Conservation (phyloP, 257 asterid species). For the Solanum lycopersicoides region DNA sequence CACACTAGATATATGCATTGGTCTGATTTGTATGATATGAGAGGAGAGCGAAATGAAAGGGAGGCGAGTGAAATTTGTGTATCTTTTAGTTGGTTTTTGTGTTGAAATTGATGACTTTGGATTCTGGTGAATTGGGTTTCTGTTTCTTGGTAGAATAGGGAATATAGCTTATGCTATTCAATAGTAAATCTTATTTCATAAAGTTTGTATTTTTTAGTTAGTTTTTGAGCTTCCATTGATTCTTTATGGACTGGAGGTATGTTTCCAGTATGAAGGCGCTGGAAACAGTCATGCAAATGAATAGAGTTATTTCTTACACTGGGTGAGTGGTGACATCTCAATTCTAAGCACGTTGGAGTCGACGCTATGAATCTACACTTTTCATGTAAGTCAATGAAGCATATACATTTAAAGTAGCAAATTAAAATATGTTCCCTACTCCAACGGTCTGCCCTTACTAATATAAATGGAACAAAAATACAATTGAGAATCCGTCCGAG, state of each 20-base stretch:
- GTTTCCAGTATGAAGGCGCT: no score
- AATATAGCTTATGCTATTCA: not conserved
- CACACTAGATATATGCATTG: no score
- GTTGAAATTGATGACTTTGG: not conserved
- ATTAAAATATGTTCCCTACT: not conserved
- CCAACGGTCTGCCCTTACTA: not conserved
- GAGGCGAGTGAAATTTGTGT: not conserved
- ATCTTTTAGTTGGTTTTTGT: not conserved
- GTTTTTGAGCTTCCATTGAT: no score
- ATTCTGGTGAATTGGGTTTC: no score
- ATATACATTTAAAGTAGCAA: no score
- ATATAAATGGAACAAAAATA: not conserved
- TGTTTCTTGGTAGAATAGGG: not conserved
- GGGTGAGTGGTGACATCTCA: not conserved
- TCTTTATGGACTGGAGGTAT: no score
- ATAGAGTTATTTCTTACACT: no score
- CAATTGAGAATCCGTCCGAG: not conserved
- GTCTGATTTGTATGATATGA: no score
- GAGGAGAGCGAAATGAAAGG: no score
- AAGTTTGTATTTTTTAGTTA: no score
- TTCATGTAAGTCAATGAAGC: no score
- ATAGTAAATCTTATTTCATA: not conserved
- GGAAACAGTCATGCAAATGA: no score
- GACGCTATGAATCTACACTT: not conserved
- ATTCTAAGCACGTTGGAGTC: not conserved